Evolutionary conservation across 2,329 filamentous ascomycete species (phyloP), one percentile per base, ranked within the genome.

Genomic region (Ophiognomonia clavigignenti-juglandacearum): DNA sequence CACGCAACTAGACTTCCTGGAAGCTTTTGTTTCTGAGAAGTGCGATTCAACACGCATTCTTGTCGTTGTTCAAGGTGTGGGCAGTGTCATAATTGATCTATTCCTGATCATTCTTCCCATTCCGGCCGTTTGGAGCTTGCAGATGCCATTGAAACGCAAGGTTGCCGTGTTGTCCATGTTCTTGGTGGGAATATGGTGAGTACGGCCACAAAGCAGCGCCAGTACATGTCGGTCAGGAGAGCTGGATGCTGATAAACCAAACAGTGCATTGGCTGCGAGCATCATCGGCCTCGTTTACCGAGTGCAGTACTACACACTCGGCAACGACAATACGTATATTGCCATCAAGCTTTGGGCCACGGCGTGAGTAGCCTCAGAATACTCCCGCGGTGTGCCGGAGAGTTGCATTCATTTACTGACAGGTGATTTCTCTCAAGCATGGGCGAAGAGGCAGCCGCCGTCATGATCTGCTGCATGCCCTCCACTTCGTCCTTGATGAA

Each of bases 71-170:
- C 50, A 45, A 24, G 50, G 50, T 5, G 31, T 55, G 2, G 51
- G 51, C 6, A 57, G 51, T 34, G 55, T 53, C 2, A 34, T 43
- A 1, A 53, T 55, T 13, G 55, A 57, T 29, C 24, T 56, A 8
- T 32, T 55, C 9, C 54, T 56, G 27, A 27, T 57, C 3, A 23
- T 56, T 2, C 34, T 54, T 4, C 55, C 55, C 1, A 3, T 57
- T 4, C 55, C 55, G 0, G 52, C 45, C n/a, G 27, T 57, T 2
- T 54, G 51, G 54, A 18, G 29, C 1, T 44, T 57, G 14, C 46
- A 56, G 8, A 54, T 44, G 6, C 50, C 38, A 19, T 4, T 4
- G 3, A 47, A 24, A 18, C 35, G 41, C 10, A 57, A 54, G 22
- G 16, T 43, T 5, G 52, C 49, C 9, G 43, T 56, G 13, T 41